phyloP scores from a whole-genome alignment of 1,284 basidiomycete genomes.

The Entoloma clypeatum region DNA sequence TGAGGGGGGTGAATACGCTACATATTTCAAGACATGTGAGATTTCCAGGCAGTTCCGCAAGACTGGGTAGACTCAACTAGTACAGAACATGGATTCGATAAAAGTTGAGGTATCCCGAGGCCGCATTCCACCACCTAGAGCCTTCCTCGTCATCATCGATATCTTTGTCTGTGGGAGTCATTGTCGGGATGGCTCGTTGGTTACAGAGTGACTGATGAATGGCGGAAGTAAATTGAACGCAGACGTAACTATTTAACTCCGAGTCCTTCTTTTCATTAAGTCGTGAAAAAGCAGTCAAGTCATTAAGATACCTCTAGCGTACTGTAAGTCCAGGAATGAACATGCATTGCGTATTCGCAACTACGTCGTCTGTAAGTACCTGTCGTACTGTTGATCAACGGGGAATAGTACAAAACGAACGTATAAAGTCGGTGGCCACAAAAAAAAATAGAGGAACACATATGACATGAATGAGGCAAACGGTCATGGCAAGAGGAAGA shows the following conservation, averaged over 20 bases:
- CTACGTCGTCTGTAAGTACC: constrained; percentile 20
- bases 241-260: too few species aligned
- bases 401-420: constrained; percentile 19
- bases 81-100: constrained; percentile 54
- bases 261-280: too few species aligned
- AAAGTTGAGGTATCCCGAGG: constrained; percentile 61
- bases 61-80: constrained; percentile 29
- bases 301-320: neutral
- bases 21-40: constrained; percentile 11
- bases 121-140: constrained; percentile 25
- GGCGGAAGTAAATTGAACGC: neutral
- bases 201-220: neutral
- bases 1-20: constrained; percentile 72
- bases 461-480: constrained; percentile 11
- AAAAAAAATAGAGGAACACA: constrained; percentile 24
- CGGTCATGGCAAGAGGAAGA: constrained; percentile 15
- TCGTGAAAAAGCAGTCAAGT: too few species aligned
- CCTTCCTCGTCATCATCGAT: constrained; percentile 12
- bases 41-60: constrained; percentile 2
- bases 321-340: constrained; percentile 8
- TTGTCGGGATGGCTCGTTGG: constrained; percentile 8
- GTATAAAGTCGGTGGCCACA: constrained; percentile 21
- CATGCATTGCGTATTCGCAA: constrained; percentile 13
- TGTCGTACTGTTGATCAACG: constrained; percentile 16
- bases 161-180: constrained; percentile 11